Evolutionary conservation across 139 green algal genomes (phyloP), one percentile per base, ranked within the genome.

Genomic region (Spirogloea muscicola): DNA sequence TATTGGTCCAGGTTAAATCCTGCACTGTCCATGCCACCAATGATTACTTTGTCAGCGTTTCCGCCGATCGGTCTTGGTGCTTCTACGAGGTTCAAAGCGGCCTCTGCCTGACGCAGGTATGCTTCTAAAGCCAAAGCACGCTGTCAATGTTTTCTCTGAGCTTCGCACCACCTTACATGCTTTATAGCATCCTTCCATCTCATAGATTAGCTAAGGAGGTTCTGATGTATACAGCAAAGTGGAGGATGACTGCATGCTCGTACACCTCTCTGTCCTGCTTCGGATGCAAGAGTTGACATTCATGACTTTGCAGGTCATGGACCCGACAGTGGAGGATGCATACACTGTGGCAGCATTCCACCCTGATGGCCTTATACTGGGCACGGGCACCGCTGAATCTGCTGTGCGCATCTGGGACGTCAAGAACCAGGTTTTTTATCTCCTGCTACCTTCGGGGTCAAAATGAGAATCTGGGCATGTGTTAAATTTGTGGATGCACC

Each of bases 321-420:
- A 89, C 42, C 13, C 58, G 3, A 57, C 31, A 1, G 39, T 85
- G n/a, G 66, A 75, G 3, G 76, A 38, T 3, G 82, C 78, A 4
- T 90, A 87, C 70, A 82, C 74, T 3, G 77, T 60, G 3, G 83
- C 83, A 2, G 52, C 39, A 1, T 84, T 86, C 39, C 81, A 86
- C 34, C 81, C 81, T 2, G 81, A 86, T 48, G 80, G 80, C 29
- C 79, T 96, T 25, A 93, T 98, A 61, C 84, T 96, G 41, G 89
- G 87, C 1, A 95, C 87, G 1, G 92, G 88, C 58, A 88, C 82
- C 1, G 58, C 84, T 29, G 77, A 89, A 10, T 76, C 69, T 16
- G 40, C 84, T 16, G 87, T 95, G 5, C 80, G 86, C 52, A 89
- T 97, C 41, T 97, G 91, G 92, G 93, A 98, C 75, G 83, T 94